A percentile compares a stretch with the other conserved stretches of the same genome.
These are phyloP conservation scores for Lizonia empirigonia DNA, from an alignment of 2,329 filamentous ascomycete species.

Conservation along the genomic window DNA sequence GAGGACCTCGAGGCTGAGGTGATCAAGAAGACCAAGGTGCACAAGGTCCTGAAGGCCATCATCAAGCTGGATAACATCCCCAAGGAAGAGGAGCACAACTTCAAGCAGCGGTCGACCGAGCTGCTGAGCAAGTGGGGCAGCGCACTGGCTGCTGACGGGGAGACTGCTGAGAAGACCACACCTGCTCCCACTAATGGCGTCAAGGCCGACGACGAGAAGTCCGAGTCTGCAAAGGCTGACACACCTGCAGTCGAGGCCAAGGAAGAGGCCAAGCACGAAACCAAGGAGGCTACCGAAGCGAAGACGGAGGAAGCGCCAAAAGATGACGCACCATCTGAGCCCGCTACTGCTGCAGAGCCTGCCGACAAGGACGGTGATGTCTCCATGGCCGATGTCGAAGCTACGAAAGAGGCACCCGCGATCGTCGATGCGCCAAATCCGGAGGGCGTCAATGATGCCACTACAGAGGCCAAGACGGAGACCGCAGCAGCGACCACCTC, in stretches of 20 bases:
- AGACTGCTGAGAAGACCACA: conserved; percentile 22
- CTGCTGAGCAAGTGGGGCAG: conserved; percentile 91
- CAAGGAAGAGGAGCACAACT: conserved; percentile 84
- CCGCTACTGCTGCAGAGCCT: conserved; percentile 3
- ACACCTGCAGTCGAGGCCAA: conserved; percentile 47
- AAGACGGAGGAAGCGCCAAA: conserved; percentile 26
- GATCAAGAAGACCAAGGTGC: conserved; percentile 92
- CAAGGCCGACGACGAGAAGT: conserved; percentile 46
- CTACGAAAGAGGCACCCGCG: conserved; percentile 11
- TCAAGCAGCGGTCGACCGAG: conserved; percentile 80
- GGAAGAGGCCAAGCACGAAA: conserved; percentile 32
- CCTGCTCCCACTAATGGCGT: conserved; percentile 37
- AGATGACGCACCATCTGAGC: conserved; percentile 6
- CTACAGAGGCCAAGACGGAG: conserved; percentile 13
- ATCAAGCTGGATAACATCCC: conserved; percentile 80
- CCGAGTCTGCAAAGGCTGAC: conserved; percentile 37
- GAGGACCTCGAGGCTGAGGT: conserved; percentile 84
- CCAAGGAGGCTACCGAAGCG: conserved; percentile 26
- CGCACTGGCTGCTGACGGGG: conserved; percentile 59
- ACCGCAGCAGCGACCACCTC: conserved; percentile 11
- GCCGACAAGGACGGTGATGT: conserved; percentile 18
- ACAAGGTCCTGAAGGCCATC: conserved; percentile 96
- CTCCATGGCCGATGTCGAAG: conserved; percentile 14
- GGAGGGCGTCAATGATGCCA: conserved; percentile 7
- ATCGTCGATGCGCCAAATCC: conserved; percentile 8